Evolutionary conservation across 2,329 filamentous ascomycete species (phyloP).

Genomic region (Apiospora koreana): DNA sequence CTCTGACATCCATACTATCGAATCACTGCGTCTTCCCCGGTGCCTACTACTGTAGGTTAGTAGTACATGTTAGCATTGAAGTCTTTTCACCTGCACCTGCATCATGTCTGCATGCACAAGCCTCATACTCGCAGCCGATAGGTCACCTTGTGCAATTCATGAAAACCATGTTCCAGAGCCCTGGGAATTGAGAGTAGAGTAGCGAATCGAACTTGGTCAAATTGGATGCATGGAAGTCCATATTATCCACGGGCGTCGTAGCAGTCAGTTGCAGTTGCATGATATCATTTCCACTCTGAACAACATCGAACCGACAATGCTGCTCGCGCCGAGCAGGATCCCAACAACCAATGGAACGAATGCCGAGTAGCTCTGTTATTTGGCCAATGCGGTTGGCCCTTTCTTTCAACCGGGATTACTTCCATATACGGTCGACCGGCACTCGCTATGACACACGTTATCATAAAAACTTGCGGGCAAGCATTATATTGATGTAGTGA

Average conservation of each 20-base stretch:
- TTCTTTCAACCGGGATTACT: neutral
- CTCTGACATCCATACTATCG: too few relatives aligned
- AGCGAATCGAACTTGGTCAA: neutral
- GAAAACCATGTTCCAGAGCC: slow-evolving; percentile 9
- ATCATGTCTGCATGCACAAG: slow-evolving; percentile 1
- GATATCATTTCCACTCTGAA: neutral
- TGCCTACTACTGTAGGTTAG: neutral
- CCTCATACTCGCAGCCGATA: neutral
- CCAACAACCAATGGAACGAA: neutral
- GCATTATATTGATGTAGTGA: too few relatives aligned
- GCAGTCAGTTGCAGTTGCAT: neutral
- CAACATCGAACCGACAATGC: neutral
- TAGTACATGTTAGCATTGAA: neutral
- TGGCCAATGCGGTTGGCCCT: neutral
- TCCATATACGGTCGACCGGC: neutral
- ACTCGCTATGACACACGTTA: neutral
- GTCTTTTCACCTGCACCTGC: neutral
- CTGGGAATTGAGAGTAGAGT: neutral
- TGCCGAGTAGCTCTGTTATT: neutral
- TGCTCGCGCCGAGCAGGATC: neutral
- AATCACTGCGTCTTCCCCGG: neutral
- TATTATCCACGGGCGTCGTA: neutral
- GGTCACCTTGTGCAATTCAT: neutral
- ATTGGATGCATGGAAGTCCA: neutral
- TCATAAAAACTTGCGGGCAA: neutral